A percentile compares a stretch with the other conserved stretches of the same genome.
phyloP scores from a whole-genome alignment of 139 green algal species.

The Micractinium sp. region DNA sequence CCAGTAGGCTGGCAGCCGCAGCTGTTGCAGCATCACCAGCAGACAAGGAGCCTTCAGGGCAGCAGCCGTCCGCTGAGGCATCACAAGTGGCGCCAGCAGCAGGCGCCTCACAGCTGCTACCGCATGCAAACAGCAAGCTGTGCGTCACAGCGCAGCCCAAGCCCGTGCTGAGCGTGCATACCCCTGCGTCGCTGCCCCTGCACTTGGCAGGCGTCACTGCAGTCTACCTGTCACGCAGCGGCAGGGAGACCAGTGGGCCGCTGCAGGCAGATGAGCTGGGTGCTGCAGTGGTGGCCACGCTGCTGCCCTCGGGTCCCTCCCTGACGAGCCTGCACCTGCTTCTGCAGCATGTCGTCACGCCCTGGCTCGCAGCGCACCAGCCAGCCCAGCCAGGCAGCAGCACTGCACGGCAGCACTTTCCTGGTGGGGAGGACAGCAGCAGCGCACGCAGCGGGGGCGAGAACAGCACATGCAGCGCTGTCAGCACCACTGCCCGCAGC shows the following conservation, averaged over 20 bases:
- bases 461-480: neutral
- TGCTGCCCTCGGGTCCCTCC: conserved; percentile 22
- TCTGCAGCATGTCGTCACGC: conserved; percentile 4
- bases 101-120: neutral
- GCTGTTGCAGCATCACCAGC: neutral
- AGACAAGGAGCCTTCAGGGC: neutral
- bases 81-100: neutral
- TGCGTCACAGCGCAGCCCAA: neutral
- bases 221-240: neutral
- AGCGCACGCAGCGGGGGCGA: neutral
- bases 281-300: neutral
- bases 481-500: neutral
- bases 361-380: conserved; percentile 17
- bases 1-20: neutral
- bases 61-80: neutral
- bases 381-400: neutral
- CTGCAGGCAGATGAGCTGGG: neutral
- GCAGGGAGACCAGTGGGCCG: too few relatives aligned
- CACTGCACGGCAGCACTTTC: neutral
- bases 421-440: neutral
- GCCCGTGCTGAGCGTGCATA: neutral
- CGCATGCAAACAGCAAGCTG: neutral
- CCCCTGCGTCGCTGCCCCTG: neutral
- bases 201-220: neutral
- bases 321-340: conserved; percentile 16